A percentile compares a stretch with the other conserved stretches of the same genome.
Conservation (phyloP, 2,329 filamentous ascomycete genomes). For the Dendrostoma leiphaemia region DNA sequence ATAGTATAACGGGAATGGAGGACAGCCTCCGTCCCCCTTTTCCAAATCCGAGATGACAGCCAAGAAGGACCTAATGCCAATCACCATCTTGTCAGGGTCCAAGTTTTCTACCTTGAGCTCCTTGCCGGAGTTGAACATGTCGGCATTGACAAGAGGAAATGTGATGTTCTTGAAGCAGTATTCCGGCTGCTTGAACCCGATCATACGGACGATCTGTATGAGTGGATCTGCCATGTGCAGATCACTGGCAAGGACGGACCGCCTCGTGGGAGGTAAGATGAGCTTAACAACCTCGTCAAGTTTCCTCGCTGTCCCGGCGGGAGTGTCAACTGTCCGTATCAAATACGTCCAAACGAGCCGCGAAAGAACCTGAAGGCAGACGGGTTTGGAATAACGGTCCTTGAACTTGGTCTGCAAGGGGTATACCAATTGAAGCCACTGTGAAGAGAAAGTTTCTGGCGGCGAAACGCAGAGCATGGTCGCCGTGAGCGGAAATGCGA, state of each 20-base stretch:
- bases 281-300: slow-evolving; percentile 87
- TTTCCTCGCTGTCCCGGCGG: slow-evolving; percentile 68
- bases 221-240: slow-evolving; percentile 81
- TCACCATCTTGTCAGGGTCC: slow-evolving; percentile 95
- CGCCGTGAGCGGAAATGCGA: slow-evolving; percentile 84
- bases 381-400: slow-evolving; percentile 73
- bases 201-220: slow-evolving; percentile 90
- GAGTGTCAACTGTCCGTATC: slow-evolving; percentile 75
- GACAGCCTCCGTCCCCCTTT: slow-evolving; percentile 71
- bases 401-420: slow-evolving; percentile 79
- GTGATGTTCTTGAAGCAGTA: slow-evolving; percentile 90
- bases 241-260: slow-evolving; percentile 79
- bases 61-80: slow-evolving; percentile 91
- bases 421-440: slow-evolving; percentile 82
- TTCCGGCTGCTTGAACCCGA: slow-evolving; percentile 91
- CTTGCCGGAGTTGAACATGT: slow-evolving; percentile 73
- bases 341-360: slow-evolving; percentile 93
- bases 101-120: slow-evolving; percentile 87
- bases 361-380: slow-evolving; percentile 86
- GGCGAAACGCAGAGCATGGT: slow-evolving; percentile 86
- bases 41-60: slow-evolving; percentile 92
- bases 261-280: slow-evolving; percentile 76
- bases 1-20: slow-evolving; percentile 79
- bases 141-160: slow-evolving; percentile 92
- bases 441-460: slow-evolving; percentile 75